phyloP scores from a whole-genome alignment of 2,329 filamentous ascomycete genomes.

The Aspergillus uvarum region DNA sequence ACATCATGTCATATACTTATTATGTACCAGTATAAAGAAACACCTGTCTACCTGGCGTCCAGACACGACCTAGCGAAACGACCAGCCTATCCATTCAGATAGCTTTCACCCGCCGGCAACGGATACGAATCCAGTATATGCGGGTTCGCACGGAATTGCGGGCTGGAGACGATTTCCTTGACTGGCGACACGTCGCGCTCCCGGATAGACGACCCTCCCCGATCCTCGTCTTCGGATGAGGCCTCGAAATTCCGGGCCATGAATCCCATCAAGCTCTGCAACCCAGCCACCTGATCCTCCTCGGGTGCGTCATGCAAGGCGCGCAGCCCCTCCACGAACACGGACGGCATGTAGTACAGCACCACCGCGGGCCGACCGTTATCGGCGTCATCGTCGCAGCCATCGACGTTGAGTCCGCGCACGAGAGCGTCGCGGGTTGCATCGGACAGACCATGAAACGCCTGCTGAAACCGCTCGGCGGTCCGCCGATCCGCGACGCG shows the following conservation, averaged over 20 bases:
- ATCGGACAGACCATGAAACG: not conserved
- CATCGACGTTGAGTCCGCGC: not conserved
- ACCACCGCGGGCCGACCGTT: conserved; percentile 1
- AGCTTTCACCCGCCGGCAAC: too few species aligned
- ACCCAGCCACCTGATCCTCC: not conserved
- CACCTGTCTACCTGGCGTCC: too few species aligned
- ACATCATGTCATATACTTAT: too few species aligned
- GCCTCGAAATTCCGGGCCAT: conserved; percentile 3
- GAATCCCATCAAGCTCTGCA: conserved; percentile 4
- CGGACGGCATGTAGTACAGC: conserved; percentile 11
- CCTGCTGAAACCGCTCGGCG: conserved; percentile 1
- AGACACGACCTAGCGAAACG: too few species aligned
- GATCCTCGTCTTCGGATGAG: not conserved
- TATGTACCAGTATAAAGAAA: too few species aligned
- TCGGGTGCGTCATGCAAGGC: not conserved
- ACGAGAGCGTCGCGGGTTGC: not conserved
- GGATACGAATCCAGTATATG: too few species aligned
- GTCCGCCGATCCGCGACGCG: conserved; percentile 5
- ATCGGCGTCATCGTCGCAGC: not conserved
- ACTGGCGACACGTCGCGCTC: conserved; percentile 6
- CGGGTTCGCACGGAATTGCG: too few species aligned
- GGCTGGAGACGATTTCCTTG: not conserved
- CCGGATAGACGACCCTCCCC: not conserved
- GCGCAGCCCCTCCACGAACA: conserved; percentile 5
- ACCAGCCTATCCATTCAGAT: too few species aligned